These are phyloP conservation scores for Ogataea minuta DNA, from an alignment of 805 yeast species.

Conservation along the genomic window DNA sequence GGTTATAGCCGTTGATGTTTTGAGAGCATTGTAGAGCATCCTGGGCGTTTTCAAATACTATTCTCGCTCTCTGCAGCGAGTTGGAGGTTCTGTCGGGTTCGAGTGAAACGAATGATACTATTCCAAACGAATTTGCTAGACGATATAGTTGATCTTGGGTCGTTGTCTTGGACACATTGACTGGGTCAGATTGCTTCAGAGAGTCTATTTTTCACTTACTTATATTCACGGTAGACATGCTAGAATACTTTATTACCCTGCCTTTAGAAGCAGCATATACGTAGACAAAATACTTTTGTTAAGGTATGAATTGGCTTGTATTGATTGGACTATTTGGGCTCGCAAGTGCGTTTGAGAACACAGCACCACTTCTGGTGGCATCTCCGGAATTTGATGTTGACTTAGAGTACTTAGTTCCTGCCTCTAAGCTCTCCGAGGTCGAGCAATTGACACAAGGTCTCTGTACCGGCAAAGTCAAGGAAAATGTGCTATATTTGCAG, in stretches of 20 bases:
- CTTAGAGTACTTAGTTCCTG: slow-evolving; percentile 21
- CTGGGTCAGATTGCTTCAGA: background rate
- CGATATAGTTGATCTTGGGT: slow-evolving; percentile 15
- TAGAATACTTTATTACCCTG: slow-evolving; percentile 5
- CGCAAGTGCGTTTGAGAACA: slow-evolving; percentile 29
- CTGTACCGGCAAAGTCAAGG: slow-evolving; percentile 16
- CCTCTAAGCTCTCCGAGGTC: slow-evolving; percentile 6
- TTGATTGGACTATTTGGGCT: slow-evolving; percentile 9
- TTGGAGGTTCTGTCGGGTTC: slow-evolving; percentile 8
- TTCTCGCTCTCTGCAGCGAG: slow-evolving; percentile 9
- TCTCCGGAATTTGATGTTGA: slow-evolving; percentile 8
- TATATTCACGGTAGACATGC: slow-evolving; percentile 1
- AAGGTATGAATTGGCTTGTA: slow-evolving; percentile 7
- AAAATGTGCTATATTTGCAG: slow-evolving; percentile 17
- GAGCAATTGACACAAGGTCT: slow-evolving; percentile 16
- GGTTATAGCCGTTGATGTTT: slow-evolving; percentile 26
- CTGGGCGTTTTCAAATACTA: slow-evolving; percentile 14
- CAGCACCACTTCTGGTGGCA: slow-evolving; percentile 32
- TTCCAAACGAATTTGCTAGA: slow-evolving; percentile 23
- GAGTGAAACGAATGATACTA: slow-evolving; percentile 5
- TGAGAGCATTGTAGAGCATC: slow-evolving; percentile 23
- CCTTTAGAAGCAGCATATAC: slow-evolving; percentile 12
- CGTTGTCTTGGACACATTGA: slow-evolving; percentile 14
- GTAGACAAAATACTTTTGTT: slow-evolving; percentile 10
- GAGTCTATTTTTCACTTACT: background rate